A percentile compares a stretch with the other conserved stretches of the same genome.
These are phyloP conservation scores for Hirschfeldia incana DNA, from an alignment of 345 rosid species.

Conservation along the genomic window DNA sequence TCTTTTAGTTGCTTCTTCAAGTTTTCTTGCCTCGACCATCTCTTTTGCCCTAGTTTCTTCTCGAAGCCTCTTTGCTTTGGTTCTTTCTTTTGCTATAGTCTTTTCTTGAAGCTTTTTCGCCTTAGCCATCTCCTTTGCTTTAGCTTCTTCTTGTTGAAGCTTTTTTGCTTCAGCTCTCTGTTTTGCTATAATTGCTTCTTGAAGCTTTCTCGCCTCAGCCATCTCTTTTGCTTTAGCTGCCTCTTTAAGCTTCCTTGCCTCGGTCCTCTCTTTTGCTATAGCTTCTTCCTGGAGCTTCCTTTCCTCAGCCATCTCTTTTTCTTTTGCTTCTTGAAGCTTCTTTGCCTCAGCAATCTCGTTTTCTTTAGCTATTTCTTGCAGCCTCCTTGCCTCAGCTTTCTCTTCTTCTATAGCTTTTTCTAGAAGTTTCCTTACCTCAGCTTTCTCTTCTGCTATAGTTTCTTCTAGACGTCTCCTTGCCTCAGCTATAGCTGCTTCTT, in stretches of 20 bases:
- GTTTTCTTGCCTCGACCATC: slow-evolving; percentile 11
- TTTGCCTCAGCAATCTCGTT: neutral
- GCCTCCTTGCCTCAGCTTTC: slow-evolving; percentile 9
- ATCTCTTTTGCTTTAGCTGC: slow-evolving; percentile 8
- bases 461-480: slow-evolving; percentile 21
- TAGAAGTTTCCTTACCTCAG: slow-evolving; percentile 20
- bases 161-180: slow-evolving; percentile 3
- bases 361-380: neutral
- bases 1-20: neutral
- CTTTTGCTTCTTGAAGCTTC: slow-evolving; percentile 26
- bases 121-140: neutral
- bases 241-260: slow-evolving; percentile 8
- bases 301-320: neutral
- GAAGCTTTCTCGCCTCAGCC: neutral
- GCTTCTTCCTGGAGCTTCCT: slow-evolving; percentile 20
- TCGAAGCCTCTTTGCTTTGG: slow-evolving; percentile 19
- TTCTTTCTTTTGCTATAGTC: neutral
- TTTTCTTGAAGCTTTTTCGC: slow-evolving; percentile 9
- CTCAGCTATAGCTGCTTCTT: slow-evolving; percentile 2
- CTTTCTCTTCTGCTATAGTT: slow-evolving; percentile 4
- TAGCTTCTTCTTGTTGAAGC: slow-evolving; percentile 4
- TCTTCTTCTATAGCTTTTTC: slow-evolving; percentile 30
- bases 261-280: slow-evolving; percentile 15
- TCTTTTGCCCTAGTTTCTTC: neutral
- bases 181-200: neutral